Base-by-base conservation (phyloP, 805 yeast species). In the Saccharomyces paradoxus region DNA sequence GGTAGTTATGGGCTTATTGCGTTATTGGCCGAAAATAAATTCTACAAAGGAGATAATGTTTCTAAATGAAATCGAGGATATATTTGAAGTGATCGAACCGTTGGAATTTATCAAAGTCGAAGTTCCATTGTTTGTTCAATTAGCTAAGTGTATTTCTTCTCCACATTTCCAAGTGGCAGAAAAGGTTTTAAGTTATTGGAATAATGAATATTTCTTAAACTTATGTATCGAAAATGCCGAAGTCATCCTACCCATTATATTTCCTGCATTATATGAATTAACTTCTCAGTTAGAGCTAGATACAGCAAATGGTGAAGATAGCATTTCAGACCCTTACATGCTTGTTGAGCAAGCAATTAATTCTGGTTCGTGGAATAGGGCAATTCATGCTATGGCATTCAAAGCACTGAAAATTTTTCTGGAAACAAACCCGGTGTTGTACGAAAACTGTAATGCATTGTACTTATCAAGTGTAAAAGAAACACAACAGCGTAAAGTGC, bases 101-200 rank as follows among this genome's bases (percentile, higher is more conserved):
- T 76, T 80, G 55, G 98, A 94, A 72, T 94, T 94, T 68, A 81
- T 83, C 60, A 89, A 89, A 72, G 88, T 94, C 59, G 95, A 91
- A 71, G 87, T 90, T 2, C 98, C 98, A 3, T 75, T 94, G 50
- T 91, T 91, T 72, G 95, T 92, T 30, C 99, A 94, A 73, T 78
- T 94, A 60, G 87, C 96, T 51, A 89, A 87, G 71, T 92, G 98
- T 73, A 91, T 94, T 44, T 81, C 96, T 28, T 87, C 96, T 1
- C 89, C 96, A 28, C 98, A 94, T 74, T 95, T 94, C 77, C 99
- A 94, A 77, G 97, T 94, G 27, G 87, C 95, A 55, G 99, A 94
- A 72, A 89, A 95, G 62, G 97, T 94, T 1, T 79, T 94, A 56
- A 87, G 91, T 67, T 89, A 83, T 71, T 94, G 97, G 94, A 87